Conservation (phyloP, 768 basidiomycete genomes). For the Russula abietina region DNA sequence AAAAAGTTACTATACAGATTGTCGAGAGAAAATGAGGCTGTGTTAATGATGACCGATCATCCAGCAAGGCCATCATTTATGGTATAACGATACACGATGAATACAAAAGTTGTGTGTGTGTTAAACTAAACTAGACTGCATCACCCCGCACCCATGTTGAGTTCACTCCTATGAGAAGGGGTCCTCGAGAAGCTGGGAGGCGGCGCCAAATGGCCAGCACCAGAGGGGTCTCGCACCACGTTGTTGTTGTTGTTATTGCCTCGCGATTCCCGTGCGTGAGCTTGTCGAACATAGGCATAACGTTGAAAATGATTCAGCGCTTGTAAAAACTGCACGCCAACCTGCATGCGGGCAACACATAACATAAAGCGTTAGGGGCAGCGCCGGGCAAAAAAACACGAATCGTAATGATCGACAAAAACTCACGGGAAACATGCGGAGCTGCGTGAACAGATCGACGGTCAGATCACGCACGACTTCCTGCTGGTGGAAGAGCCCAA, state of each 20-base stretch:
- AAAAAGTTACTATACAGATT: too few species aligned
- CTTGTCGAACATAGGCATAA: conserved; percentile 81
- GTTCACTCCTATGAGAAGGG: conserved; percentile 12
- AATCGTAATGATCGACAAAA: conserved; percentile 8
- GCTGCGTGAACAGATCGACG: conserved; percentile 75
- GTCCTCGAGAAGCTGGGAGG: conserved; percentile 19
- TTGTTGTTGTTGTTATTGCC: too few species aligned
- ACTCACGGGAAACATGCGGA: conserved; percentile 71
- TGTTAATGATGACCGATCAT: too few species aligned
- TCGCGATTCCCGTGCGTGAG: conserved; percentile 49
- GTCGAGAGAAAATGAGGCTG: too few species aligned
- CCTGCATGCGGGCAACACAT: conserved; percentile 37
- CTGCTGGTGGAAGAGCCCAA: conserved; percentile 86
- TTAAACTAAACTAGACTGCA: too few species aligned
- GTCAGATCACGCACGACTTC: conserved; percentile 71
- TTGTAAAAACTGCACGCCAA: conserved; percentile 72
- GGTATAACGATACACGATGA: background rate
- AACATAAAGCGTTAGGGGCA: background rate
- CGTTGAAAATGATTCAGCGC: conserved; percentile 84
- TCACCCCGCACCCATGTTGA: conserved; percentile 14
- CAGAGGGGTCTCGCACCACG: conserved; percentile 10
- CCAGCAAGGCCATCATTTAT: background rate
- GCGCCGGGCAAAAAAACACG: background rate
- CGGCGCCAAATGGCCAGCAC: conserved; percentile 11
- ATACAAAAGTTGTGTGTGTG: background rate